Conservation (phyloP, 2,329 filamentous ascomycete species). For the Ophiostoma montium region DNA sequence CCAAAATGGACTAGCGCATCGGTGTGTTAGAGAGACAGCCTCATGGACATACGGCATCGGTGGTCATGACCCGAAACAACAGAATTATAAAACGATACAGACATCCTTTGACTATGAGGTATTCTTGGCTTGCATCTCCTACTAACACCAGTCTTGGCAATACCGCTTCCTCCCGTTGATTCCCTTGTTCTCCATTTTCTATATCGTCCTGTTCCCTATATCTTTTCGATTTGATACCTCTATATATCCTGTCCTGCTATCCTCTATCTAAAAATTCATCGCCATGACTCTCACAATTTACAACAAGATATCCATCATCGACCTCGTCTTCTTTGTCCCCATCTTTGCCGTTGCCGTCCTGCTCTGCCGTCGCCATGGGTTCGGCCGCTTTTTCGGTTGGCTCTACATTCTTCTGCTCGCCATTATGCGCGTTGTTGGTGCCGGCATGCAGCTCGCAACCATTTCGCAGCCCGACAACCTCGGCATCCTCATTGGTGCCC, state of each 20-base stretch:
- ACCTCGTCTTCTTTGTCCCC: constrained; percentile 27
- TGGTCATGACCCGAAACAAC: no score
- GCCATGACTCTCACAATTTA: constrained; percentile 14
- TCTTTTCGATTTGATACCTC: background rate
- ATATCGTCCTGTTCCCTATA: no score
- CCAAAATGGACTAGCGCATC: no score
- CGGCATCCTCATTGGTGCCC: constrained; percentile 25
- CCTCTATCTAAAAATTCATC: background rate
- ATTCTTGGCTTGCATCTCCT: no score
- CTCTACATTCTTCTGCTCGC: constrained; percentile 38
- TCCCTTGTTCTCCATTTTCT: no score
- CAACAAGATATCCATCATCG: constrained; percentile 26
- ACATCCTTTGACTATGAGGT: no score
- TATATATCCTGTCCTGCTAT: no score
- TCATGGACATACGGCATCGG: no score
- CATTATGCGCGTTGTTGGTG: constrained; percentile 35
- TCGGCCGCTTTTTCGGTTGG: constrained; percentile 34
- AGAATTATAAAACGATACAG: no score
- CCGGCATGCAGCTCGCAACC: constrained; percentile 33
- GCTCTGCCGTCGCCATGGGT: constrained; percentile 29
- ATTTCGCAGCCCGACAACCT: constrained; percentile 26
- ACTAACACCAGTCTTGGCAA: no score
- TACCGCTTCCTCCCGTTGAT: no score
- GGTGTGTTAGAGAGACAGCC: no score
- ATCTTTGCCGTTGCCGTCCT: constrained; percentile 22